A percentile compares a stretch with the other conserved stretches of the same genome.
These are phyloP conservation scores for Cyberlindnera misumaiensis DNA, from an alignment of 805 yeast species.

Conservation along the genomic window DNA sequence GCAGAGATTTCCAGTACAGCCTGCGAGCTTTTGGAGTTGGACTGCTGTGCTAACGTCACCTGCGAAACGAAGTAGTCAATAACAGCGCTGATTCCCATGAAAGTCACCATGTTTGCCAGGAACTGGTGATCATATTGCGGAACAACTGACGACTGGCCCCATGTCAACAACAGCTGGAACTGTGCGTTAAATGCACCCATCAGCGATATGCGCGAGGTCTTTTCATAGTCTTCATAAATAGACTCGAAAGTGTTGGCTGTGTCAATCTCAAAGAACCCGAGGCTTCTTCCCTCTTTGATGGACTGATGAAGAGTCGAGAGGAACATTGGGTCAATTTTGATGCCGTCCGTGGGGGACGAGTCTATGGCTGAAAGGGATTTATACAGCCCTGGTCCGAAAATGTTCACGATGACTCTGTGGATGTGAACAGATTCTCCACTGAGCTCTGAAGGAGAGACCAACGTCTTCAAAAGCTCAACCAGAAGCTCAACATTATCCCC, in stretches of 20 bases:
- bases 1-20: slow-evolving; percentile 16
- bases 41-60: slow-evolving; percentile 9
- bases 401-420: slow-evolving; percentile 32
- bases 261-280: slow-evolving; percentile 10
- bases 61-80: slow-evolving; percentile 18
- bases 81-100: slow-evolving; percentile 15
- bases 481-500: slow-evolving; percentile 28
- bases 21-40: slow-evolving; percentile 11
- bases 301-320: slow-evolving; percentile 12
- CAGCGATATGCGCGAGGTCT: slow-evolving; percentile 7
- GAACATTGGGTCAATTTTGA: slow-evolving; percentile 14
- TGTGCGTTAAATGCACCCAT: slow-evolving; percentile 14
- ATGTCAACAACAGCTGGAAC: slow-evolving; percentile 15
- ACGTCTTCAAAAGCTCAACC: slow-evolving; percentile 31
- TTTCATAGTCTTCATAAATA: not conserved
- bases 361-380: slow-evolving; percentile 10
- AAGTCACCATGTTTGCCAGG: slow-evolving; percentile 7
- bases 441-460: slow-evolving; percentile 35
- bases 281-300: not conserved
- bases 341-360: slow-evolving; percentile 1
- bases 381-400: slow-evolving; percentile 16
- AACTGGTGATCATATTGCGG: slow-evolving; percentile 16
- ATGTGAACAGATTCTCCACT: slow-evolving; percentile 40
- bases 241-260: slow-evolving; percentile 4
- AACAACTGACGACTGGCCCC: slow-evolving; percentile 18